Conservation (phyloP, 148 eudicot species). For the Cornus kousa region DNA sequence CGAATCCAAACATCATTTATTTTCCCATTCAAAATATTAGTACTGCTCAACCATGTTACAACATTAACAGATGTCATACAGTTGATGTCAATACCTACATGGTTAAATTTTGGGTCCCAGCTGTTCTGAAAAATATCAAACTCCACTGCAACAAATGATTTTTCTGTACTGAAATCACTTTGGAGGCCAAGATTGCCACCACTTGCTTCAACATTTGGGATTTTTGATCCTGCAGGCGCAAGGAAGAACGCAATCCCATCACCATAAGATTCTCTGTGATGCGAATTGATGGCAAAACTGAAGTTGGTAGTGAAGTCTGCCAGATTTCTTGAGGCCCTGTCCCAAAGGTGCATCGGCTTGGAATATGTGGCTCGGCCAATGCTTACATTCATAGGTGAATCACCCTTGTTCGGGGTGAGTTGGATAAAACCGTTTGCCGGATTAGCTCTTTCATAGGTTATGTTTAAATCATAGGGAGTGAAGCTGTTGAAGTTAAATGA, state of each 20-base stretch:
- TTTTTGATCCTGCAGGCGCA: neutral
- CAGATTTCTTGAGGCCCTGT: neutral
- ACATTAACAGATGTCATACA: neutral
- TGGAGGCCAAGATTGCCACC: too few species aligned
- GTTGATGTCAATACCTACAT: slow-evolving; percentile 23
- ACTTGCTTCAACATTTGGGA: neutral
- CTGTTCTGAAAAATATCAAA: slow-evolving; percentile 5
- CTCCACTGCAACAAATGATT: slow-evolving; percentile 19
- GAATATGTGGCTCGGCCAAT: neutral
- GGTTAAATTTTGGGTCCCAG: slow-evolving; percentile 7
- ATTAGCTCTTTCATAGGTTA: too few species aligned
- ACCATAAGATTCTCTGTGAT: neutral
- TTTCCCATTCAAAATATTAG: neutral
- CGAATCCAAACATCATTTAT: slow-evolving; percentile 17
- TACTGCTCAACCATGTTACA: neutral
- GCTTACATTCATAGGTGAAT: neutral
- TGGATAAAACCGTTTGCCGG: too few species aligned
- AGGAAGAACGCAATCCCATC: slow-evolving; percentile 1
- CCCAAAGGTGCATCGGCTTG: neutral
- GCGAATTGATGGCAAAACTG: neutral
- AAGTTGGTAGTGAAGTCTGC: neutral
- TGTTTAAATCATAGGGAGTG: too few species aligned
- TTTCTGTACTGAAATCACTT: neutral
- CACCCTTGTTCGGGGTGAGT: too few species aligned
- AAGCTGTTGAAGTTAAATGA: too few species aligned